phyloP scores from a whole-genome alignment of 177 flowering plant species.

The Telopea speciosissima region DNA sequence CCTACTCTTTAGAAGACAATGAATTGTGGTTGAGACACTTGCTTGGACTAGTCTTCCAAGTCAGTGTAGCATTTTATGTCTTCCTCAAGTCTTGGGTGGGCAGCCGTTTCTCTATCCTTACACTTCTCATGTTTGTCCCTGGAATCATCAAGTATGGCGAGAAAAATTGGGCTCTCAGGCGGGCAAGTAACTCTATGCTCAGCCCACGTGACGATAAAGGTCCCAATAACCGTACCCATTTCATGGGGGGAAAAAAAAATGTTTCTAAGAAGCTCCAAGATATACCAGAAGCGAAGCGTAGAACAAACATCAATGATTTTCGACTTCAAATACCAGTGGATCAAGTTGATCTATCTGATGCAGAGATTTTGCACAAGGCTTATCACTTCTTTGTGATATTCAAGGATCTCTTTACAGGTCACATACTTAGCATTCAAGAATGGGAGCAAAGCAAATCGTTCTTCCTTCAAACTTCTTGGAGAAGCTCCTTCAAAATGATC shows the following conservation, averaged over 20 bases:
- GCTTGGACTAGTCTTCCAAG: conserved; percentile 1
- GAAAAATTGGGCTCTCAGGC: no score
- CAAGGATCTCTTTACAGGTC: background rate
- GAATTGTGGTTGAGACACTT: conserved; percentile 17
- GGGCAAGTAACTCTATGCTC: background rate
- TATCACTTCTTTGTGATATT: background rate
- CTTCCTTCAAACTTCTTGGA: background rate
- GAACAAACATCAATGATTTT: no score
- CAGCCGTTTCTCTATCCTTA: no score
- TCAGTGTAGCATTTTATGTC: background rate
- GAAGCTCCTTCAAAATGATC: background rate
- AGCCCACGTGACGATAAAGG: background rate
- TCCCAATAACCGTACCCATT: background rate
- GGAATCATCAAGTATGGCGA: no score
- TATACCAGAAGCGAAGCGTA: no score
- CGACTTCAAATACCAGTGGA: no score
- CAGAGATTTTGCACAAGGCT: background rate
- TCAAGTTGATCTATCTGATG: no score
- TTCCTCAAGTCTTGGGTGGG: no score
- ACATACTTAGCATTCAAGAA: background rate
- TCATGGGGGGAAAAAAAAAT: background rate
- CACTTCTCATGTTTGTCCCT: no score
- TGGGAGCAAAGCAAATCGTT: background rate
- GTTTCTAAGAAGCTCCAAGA: background rate
- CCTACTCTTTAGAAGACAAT: conserved; percentile 3